Evolutionary conservation across 495 filamentous ascomycete species (phyloP).

Genomic region (Oidiodendron maius): DNA sequence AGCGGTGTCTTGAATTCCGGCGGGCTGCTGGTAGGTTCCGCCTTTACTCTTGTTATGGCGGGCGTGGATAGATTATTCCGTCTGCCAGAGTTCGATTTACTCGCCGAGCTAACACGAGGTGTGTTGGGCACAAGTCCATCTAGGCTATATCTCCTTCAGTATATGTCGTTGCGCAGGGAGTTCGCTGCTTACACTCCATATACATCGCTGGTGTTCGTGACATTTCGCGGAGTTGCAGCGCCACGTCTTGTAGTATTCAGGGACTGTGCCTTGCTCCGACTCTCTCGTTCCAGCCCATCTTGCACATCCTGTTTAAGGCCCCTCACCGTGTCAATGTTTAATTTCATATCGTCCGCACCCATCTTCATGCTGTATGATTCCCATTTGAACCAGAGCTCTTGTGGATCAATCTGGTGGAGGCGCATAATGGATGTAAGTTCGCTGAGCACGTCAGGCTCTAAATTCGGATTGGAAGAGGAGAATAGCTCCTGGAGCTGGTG

Average conservation of each 20-base stretch:
- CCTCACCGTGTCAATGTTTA: constrained; percentile 61
- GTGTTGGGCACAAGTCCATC: constrained; percentile 74
- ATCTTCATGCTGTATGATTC: constrained; percentile 95
- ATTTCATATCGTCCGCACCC: constrained; percentile 62
- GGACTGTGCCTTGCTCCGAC: constrained; percentile 49
- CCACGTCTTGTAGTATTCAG: constrained; percentile 56
- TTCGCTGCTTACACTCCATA: constrained; percentile 66
- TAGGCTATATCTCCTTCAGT: constrained; percentile 44
- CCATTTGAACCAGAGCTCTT: constrained; percentile 97
- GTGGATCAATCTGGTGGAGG: constrained; percentile 64
- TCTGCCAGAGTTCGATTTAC: constrained; percentile 16
- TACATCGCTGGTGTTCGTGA: constrained; percentile 55
- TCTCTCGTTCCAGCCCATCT: constrained; percentile 73
- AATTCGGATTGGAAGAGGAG: constrained; percentile 41
- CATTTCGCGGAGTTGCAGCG: constrained; percentile 59
- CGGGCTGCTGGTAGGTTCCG: constrained; percentile 38
- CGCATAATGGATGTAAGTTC: constrained; percentile 82
- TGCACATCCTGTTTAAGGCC: constrained; percentile 83
- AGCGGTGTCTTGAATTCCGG: constrained; percentile 36
- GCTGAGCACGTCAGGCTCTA: constrained; percentile 64
- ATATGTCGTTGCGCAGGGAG: not conserved
- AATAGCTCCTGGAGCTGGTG: constrained; percentile 68
- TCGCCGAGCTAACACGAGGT: constrained; percentile 41
- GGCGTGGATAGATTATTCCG: constrained; percentile 30
- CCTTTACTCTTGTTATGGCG: constrained; percentile 37